Base-by-base conservation (phyloP, 1,284 basidiomycete species). In the Cryptococcus amylolentus region DNA sequence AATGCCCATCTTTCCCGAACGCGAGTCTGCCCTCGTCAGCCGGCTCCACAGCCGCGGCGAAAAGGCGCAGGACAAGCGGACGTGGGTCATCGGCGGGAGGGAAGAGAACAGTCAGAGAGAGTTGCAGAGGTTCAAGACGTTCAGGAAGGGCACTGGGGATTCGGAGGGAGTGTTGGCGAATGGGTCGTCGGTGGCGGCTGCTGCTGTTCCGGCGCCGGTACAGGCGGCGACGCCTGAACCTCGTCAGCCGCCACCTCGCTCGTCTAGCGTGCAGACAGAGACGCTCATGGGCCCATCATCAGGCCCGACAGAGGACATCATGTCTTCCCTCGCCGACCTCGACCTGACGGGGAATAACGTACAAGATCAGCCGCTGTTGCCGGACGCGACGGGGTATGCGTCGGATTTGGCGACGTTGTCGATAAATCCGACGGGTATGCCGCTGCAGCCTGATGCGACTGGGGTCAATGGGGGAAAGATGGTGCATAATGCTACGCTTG, bases 1-100 rank as follows among this genome's bases (percentile, higher is more conserved):
- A 79, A 98, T 99, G 87, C 96, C 96, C 6, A 91, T 95, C 0
- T 99, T 97, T 82, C 91, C 94, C 1, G 89, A 96, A 55, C 86
- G 94, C 51, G 89, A 92, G 64, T 97, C 91, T 58, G 87, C 94
- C 7, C 82, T 98, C 16, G 80, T 96, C 42, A 88, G 84, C 56
- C 83, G 92, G 40, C 78, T 98, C 42, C 90, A 95, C 70, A 86
- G 86, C 68, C 94, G 94, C 72, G 88, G 91, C 42, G 88, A 87
- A 4, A 89, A 93, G 67, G 88, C 88, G 12, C 89, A 89, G 63
- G 93, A 96, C 75, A 95, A 95, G 78, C 82, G 93, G 48, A 95
- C 89, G 1, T 98, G 95, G 94, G 80, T 95, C 56, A 91, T 96
- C 68, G 94, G 94, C 5, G 91, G 91, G 31, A 92, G 91, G 76